Conservation (phyloP, 257 asterid species). For the Craterostigma plantagineum region DNA sequence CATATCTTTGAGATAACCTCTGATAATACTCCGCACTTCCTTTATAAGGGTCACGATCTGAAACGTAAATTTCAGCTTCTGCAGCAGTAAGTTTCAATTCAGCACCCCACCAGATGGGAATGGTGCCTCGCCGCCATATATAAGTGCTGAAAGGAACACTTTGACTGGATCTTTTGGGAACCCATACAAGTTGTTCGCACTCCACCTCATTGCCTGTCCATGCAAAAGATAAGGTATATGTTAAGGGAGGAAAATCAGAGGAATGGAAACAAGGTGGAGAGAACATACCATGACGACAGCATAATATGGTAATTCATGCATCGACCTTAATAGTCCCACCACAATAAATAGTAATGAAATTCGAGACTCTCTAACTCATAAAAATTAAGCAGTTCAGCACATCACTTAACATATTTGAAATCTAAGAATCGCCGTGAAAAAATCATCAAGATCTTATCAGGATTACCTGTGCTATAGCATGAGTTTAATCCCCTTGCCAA, state of each 20-base stretch:
- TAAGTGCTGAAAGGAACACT: slow-evolving; percentile 84
- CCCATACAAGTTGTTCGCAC: slow-evolving; percentile 95
- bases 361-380: slow-evolving; percentile 4
- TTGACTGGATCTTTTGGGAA: slow-evolving; percentile 58
- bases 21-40: slow-evolving; percentile 85
- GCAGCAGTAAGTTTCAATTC: slow-evolving; percentile 94
- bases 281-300: no score
- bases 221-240: slow-evolving; percentile 8
- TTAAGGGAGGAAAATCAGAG: slow-evolving; percentile 9
- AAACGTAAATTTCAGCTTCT: slow-evolving; percentile 93
- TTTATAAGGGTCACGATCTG: slow-evolving; percentile 77
- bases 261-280: no score
- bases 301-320: no score
- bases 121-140: slow-evolving; percentile 97
- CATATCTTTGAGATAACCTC: slow-evolving; percentile 86
- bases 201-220: slow-evolving; percentile 99
- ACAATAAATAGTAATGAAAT: no score
- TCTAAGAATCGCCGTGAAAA: no score
- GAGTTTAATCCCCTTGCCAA: slow-evolving; percentile 92
- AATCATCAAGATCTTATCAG: neutral
- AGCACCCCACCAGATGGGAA: slow-evolving; percentile 99
- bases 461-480: slow-evolving; percentile 80
- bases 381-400: slow-evolving; percentile 4
- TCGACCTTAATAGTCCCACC: no score
- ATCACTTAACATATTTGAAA: no score